Evolutionary conservation across 169 alveolate species (phyloP).

Genomic region (Cryptosporidium meleagridis): DNA sequence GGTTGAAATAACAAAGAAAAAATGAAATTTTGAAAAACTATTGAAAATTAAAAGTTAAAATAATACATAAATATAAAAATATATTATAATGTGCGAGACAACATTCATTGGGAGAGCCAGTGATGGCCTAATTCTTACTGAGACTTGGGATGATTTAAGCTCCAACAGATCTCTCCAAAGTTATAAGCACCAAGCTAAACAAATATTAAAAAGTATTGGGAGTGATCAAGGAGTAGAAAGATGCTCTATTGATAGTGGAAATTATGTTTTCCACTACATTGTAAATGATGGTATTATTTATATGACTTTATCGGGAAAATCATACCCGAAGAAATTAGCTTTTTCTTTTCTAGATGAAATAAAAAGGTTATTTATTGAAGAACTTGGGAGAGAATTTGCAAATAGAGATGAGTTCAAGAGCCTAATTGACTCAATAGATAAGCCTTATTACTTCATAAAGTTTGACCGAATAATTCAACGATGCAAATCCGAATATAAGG

Average conservation of each 20-base stretch:
- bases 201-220: slow-evolving; percentile 74
- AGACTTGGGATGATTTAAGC: slow-evolving; percentile 83
- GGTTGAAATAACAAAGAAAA: slow-evolving; percentile 8
- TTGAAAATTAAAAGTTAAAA: not conserved
- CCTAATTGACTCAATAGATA: slow-evolving; percentile 84
- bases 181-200: slow-evolving; percentile 81
- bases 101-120: slow-evolving; percentile 85
- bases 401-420: slow-evolving; percentile 82
- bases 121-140: slow-evolving; percentile 87
- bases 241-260: slow-evolving; percentile 58
- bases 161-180: slow-evolving; percentile 51
- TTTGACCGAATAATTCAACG: slow-evolving; percentile 83
- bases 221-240: slow-evolving; percentile 32
- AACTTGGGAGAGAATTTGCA: slow-evolving; percentile 83
- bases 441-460: slow-evolving; percentile 85
- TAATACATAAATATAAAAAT: not conserved
- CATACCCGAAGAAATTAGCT: slow-evolving; percentile 88
- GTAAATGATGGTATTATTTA: slow-evolving; percentile 81
- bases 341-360: slow-evolving; percentile 85
- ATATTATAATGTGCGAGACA: slow-evolving; percentile 77
- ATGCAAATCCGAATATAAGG: slow-evolving; percentile 77
- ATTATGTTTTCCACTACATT: slow-evolving; percentile 76
- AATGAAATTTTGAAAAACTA: not conserved
- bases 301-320: slow-evolving; percentile 82
- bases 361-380: slow-evolving; percentile 82